phyloP scores from a whole-genome alignment of 257 asterid species.

The Rauvolfia tetraphylla region DNA sequence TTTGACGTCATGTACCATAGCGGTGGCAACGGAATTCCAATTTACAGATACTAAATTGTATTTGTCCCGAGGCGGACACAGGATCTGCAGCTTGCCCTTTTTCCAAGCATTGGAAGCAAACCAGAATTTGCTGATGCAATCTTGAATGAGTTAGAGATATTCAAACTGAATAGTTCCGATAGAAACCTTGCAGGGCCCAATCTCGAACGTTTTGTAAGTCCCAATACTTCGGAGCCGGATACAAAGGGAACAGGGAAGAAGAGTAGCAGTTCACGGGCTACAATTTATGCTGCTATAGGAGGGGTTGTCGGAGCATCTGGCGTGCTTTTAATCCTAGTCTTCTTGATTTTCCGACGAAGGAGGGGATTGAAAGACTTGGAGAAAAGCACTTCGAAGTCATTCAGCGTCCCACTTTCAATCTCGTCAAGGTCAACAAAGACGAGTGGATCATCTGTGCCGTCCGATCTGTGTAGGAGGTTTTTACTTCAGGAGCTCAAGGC shows the following conservation, averaged over 20 bases:
- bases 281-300: conserved; percentile 12
- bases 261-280: background rate
- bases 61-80: conserved; percentile 23
- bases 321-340: conserved; percentile 14
- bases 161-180: conserved; percentile 34
- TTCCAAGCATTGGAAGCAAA: background rate
- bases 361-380: conserved; percentile 26
- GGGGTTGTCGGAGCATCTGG: conserved; percentile 30
- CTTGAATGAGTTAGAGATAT: conserved; percentile 65
- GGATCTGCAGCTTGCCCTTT: conserved; percentile 28
- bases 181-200: conserved; percentile 47
- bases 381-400: conserved; percentile 24
- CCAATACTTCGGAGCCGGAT: background rate
- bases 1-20: conserved; percentile 29
- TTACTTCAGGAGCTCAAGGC: conserved; percentile 42
- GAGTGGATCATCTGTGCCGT: conserved; percentile 28
- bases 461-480: conserved; percentile 34
- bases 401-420: conserved; percentile 33
- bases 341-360: conserved; percentile 29
- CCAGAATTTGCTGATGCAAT: conserved; percentile 16
- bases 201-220: conserved; percentile 6
- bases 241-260: background rate
- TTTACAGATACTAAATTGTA: conserved; percentile 36
- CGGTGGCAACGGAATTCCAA: conserved; percentile 27
- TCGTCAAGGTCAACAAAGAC: conserved; percentile 30